Evolutionary conservation across 768 basidiomycete species (phyloP).

Genomic region (Kwoniella shandongensis): DNA sequence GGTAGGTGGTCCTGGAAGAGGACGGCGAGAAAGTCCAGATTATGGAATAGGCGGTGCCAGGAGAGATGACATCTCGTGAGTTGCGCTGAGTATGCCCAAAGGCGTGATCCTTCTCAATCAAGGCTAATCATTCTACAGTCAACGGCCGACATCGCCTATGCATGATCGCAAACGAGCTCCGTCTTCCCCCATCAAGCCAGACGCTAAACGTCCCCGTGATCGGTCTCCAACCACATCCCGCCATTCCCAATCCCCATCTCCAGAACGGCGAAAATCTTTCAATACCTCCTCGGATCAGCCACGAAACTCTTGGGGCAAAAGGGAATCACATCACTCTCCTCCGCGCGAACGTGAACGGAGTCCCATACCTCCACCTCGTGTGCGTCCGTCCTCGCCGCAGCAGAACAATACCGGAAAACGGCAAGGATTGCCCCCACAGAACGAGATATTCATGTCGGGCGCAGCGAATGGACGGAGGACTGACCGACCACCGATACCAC

Average conservation of each 20-base stretch:
- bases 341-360: not conserved
- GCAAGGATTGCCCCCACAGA: conserved; percentile 10
- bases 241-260: conserved; percentile 10
- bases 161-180: conserved; percentile 21
- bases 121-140: not conserved
- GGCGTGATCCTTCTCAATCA: no score
- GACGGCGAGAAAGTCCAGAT: conserved; percentile 30
- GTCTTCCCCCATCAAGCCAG: conserved; percentile 3
- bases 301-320: conserved; percentile 9
- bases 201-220: conserved; percentile 22
- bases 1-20: conserved; percentile 13
- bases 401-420: not conserved
- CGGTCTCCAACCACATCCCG: not conserved
- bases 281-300: not conserved
- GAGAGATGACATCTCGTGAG: conserved; percentile 3
- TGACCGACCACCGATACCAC: no score
- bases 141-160: conserved; percentile 11
- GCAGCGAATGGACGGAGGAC: not conserved
- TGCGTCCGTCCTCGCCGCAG: not conserved
- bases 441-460: conserved; percentile 11
- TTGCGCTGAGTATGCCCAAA: not conserved
- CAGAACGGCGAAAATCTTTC: not conserved
- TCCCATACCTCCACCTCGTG: conserved; percentile 3
- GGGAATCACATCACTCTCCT: conserved; percentile 3
- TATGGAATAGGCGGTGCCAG: conserved; percentile 34